Evolutionary conservation across 495 filamentous ascomycete genomes (phyloP).

Genomic region (Penicillium coprophilum): DNA sequence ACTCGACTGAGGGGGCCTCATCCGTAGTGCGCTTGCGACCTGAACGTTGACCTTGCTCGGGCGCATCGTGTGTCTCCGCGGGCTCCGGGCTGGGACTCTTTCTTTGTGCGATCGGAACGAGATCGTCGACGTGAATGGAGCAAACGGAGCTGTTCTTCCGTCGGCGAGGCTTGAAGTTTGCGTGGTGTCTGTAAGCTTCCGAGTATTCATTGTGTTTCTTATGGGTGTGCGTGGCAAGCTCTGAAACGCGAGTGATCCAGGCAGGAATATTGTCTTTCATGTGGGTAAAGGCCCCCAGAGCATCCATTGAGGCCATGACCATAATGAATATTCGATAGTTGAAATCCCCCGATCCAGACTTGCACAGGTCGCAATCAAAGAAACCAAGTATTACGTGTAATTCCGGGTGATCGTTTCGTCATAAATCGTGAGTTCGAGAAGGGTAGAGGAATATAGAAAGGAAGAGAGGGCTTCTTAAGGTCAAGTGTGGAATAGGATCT

Average conservation of each 20-base stretch:
- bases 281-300: slow-evolving; percentile 59
- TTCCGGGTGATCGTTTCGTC: slow-evolving; percentile 29
- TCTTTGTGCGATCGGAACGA: slow-evolving; percentile 23
- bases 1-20: slow-evolving; percentile 32
- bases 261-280: slow-evolving; percentile 59
- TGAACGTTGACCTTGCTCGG: slow-evolving; percentile 19
- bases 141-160: slow-evolving; percentile 48
- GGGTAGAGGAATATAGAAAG: not conserved
- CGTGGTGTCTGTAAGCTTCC: slow-evolving; percentile 39
- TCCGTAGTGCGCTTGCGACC: slow-evolving; percentile 33
- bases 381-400: not conserved
- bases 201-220: slow-evolving; percentile 67
- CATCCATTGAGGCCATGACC: slow-evolving; percentile 53
- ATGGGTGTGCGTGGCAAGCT: slow-evolving; percentile 66
- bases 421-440: slow-evolving; percentile 23
- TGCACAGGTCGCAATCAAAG: not conserved
- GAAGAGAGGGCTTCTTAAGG: slow-evolving; percentile 3
- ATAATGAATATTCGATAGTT: slow-evolving; percentile 9
- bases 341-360: not conserved
- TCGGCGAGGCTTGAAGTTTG: slow-evolving; percentile 29
- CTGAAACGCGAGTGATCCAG: slow-evolving; percentile 67
- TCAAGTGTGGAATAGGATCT: too few relatives aligned
- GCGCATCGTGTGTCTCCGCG: slow-evolving; percentile 11
- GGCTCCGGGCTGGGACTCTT: slow-evolving; percentile 19
- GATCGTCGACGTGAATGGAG: slow-evolving; percentile 46